Evolutionary conservation across 2,329 filamentous ascomycete genomes (phyloP).

Genomic region (Fusarium coicis): DNA sequence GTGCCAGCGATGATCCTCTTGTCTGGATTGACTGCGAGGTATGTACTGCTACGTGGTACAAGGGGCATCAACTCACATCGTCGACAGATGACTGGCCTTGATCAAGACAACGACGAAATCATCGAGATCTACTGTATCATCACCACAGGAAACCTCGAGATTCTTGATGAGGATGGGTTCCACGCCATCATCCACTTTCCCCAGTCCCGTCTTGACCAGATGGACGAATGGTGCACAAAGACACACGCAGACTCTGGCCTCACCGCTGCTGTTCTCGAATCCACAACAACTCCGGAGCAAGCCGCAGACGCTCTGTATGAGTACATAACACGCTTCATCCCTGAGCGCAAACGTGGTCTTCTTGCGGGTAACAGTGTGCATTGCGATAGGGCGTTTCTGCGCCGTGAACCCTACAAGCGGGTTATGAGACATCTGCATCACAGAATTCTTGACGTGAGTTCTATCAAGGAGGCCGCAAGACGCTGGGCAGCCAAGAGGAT

Average conservation of each 20-base stretch:
- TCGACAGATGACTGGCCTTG: conserved; percentile 80
- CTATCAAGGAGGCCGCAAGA: conserved; percentile 88
- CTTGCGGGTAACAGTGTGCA: conserved; percentile 95
- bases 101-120: conserved; percentile 82
- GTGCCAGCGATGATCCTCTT: conserved; percentile 65
- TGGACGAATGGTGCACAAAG: conserved; percentile 88
- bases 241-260: conserved; percentile 87
- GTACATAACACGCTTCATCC: conserved; percentile 81
- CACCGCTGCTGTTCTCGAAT: conserved; percentile 78
- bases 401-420: conserved; percentile 75
- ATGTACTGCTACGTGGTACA: conserved; percentile 12
- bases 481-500: conserved; percentile 72
- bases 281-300: conserved; percentile 74
- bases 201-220: conserved; percentile 75
- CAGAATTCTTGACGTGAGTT: conserved; percentile 90
- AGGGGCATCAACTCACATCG: conserved; percentile 21
- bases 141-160: conserved; percentile 80
- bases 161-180: conserved; percentile 82
- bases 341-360: conserved; percentile 72
- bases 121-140: conserved; percentile 94
- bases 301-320: conserved; percentile 78
- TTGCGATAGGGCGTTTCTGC: conserved; percentile 85
- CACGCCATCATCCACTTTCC: conserved; percentile 82
- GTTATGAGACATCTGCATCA: conserved; percentile 86
- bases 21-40: conserved; percentile 85